phyloP scores from a whole-genome alignment of 2,329 filamentous ascomycete genomes.

The Beauveria asiatica region DNA sequence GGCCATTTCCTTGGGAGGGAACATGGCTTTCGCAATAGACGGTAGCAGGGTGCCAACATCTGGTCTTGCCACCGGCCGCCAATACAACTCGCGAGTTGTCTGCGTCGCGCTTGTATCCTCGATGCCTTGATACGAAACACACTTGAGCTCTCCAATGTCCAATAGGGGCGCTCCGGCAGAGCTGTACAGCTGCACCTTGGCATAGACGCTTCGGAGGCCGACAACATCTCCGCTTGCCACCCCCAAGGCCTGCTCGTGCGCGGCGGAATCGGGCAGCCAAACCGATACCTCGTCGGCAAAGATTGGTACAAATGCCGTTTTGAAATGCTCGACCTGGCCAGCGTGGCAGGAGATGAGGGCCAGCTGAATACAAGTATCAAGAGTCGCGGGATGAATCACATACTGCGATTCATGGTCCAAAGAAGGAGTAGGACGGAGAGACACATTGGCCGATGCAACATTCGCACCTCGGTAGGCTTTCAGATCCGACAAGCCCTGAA shows the following conservation, averaged over 20 bases:
- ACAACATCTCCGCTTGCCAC: constrained; percentile 2
- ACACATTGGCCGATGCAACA: constrained; percentile 15
- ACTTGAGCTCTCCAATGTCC: constrained; percentile 17
- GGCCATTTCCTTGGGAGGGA: background rate
- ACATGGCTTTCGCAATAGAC: background rate
- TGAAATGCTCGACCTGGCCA: constrained; percentile 15
- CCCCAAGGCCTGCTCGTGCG: background rate
- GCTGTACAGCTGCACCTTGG: constrained; percentile 17
- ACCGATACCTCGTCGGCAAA: background rate
- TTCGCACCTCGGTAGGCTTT: constrained; percentile 15
- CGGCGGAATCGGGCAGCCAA: background rate
- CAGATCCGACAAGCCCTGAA: constrained; percentile 16
- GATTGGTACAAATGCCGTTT: constrained; percentile 18
- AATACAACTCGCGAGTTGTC: background rate
- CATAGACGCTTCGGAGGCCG: constrained; percentile 15
- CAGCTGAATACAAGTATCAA: constrained; percentile 20
- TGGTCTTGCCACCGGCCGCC: background rate
- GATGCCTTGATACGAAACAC: constrained; percentile 15
- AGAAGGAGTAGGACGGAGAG: constrained; percentile 14
- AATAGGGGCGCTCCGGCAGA: constrained; percentile 16
- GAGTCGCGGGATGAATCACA: constrained; percentile 10
- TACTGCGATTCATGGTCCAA: constrained; percentile 13
- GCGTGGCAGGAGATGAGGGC: constrained; percentile 19
- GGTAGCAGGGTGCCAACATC: background rate
- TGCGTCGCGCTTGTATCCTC: constrained; percentile 14